A percentile compares a stretch with the other conserved stretches of the same genome.
Conservation (phyloP, 2,329 filamentous ascomycete species). For the Ophiostoma tasmaniense region DNA sequence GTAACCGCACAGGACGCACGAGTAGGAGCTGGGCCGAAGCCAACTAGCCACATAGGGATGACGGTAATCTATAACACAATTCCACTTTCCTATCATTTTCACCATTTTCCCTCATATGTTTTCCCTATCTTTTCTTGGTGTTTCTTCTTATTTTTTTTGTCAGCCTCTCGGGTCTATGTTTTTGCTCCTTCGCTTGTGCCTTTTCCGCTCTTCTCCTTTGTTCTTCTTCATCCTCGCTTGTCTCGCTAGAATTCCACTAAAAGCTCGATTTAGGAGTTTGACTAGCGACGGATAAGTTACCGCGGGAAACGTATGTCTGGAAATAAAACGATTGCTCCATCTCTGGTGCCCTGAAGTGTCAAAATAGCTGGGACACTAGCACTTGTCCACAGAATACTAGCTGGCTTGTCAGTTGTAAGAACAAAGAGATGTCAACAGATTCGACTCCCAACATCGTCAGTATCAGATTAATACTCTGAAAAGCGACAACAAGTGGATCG, state of each 20-base stretch:
- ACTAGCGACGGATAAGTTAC: neutral
- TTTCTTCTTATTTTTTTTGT: too few species aligned
- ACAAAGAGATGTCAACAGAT: neutral
- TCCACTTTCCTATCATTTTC: neutral
- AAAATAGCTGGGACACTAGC: too few species aligned
- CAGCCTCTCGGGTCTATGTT: neutral
- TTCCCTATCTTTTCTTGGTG: too few species aligned
- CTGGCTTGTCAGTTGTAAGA: neutral
- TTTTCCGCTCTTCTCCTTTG: neutral
- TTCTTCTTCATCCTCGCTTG: neutral
- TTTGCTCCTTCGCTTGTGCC: neutral
- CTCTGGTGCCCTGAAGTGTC: neutral
- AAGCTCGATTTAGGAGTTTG: neutral
- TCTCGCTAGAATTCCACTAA: neutral
- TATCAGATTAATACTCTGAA: neutral
- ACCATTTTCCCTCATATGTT: too few species aligned
- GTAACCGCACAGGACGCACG: neutral
- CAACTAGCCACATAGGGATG: neutral
- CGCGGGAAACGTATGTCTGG: neutral
- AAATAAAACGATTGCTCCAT: neutral
- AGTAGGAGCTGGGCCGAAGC: neutral
- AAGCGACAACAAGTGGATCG: neutral
- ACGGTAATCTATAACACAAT: neutral
- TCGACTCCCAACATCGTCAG: neutral
- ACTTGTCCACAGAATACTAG: too few species aligned